Base-by-base conservation (phyloP, 2,329 filamentous ascomycete species). In the Exophiala calicioides region DNA sequence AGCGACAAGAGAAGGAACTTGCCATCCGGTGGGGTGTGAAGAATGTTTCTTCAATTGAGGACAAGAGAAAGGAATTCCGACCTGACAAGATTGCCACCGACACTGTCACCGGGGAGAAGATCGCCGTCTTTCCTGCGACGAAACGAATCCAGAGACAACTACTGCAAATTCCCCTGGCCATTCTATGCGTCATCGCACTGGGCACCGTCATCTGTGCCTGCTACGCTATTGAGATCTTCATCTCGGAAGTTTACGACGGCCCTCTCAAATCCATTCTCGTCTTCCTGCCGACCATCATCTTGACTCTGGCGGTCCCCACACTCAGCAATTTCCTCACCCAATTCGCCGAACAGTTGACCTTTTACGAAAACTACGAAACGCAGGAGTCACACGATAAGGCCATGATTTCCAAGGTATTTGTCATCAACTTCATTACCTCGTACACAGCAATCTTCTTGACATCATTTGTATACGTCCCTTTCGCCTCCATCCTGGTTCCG, bases 351-450 rank as follows among this genome's bases (percentile, higher is more conserved):
- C 79, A 73, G 23, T 73, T 98, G 30, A 96, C 86, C 0, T 76
- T 89, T 10, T 82, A 83, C 57, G 93, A 98, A 63, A 98, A 98
- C 63, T 95, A 97, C 65, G 86, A 90, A 59, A 97, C 89, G 0
- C 79, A 86, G 47, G 88, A 90, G 56, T 84, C 84, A 10, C 86
- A 95, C 60, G 82, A 95, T 50, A 81, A 86, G 15, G 86, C 90
- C 1, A 80, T 95, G 63, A 88, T 93, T 0, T 84, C 88, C 48
- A 98, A 98, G 73, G 86, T 95, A 24, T 97, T 98, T 62, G 83
- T 97, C 10, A 80, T 97, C 62, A 95, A 96, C 72, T 95, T 96
- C 69, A 91, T 97, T 68, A 95, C 90, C 4, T 95, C 90, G 0
- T 97, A 96, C 65, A 82, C 95, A 41, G 87, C 89, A 1, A 84